Evolutionary conservation across 2,329 filamentous ascomycete species (phyloP).

Genomic region (Nakataea oryzae): DNA sequence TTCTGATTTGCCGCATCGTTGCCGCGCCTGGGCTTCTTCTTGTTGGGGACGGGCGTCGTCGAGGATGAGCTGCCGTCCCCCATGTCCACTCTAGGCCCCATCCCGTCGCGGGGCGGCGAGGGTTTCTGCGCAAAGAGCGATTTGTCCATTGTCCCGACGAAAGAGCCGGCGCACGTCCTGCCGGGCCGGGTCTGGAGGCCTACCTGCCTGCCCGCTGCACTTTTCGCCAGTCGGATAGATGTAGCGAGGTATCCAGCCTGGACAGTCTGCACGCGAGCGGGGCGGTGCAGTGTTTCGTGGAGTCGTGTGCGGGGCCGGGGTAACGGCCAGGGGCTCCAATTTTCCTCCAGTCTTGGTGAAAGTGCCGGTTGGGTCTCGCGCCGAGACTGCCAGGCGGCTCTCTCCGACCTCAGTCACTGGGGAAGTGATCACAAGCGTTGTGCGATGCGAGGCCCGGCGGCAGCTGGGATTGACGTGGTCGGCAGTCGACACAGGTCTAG

Average conservation of each 20-base stretch:
- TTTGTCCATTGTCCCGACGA: not conserved
- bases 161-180: not conserved
- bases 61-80: not conserved
- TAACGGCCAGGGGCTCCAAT: not conserved
- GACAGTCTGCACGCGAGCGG: not conserved
- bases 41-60: conserved; percentile 13
- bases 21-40: conserved; percentile 41
- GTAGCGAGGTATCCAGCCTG: not conserved
- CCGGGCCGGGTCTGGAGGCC: not conserved
- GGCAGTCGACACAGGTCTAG: not conserved
- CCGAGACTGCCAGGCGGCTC: not conserved
- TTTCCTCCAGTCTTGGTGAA: not conserved
- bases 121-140: not conserved
- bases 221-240: too few species aligned
- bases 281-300: not conserved
- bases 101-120: not conserved
- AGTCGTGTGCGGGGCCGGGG: not conserved
- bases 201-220: not conserved
- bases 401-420: not conserved
- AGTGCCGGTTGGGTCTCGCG: not conserved
- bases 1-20: conserved; percentile 44
- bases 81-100: not conserved
- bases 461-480: not conserved
- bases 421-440: not conserved
- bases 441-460: not conserved